Evolutionary conservation across 139 green algal species (phyloP).

Genomic region (Volvox africanus): DNA sequence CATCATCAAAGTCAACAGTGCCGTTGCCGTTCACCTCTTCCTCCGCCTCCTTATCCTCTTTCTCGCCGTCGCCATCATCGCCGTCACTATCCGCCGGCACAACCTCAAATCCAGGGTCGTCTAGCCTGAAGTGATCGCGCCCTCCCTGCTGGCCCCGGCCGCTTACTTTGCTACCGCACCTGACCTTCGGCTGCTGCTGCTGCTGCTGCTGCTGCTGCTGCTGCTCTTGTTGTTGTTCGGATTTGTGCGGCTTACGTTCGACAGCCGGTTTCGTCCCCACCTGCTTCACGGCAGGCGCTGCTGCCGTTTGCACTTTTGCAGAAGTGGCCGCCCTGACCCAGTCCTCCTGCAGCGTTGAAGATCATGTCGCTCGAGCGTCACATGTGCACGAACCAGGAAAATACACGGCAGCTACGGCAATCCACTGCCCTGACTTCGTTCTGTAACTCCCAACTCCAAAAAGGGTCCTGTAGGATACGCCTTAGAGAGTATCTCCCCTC

Average conservation of each 20-base stretch:
- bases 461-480: too few relatives aligned
- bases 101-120: conserved; percentile 34
- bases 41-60: not conserved
- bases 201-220: conserved; percentile 5
- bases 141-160: not conserved
- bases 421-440: too few relatives aligned
- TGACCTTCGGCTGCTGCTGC: not conserved
- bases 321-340: too few relatives aligned
- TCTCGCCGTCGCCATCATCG: not conserved
- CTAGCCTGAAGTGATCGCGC: not conserved
- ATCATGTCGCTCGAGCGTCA: too few relatives aligned
- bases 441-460: too few relatives aligned
- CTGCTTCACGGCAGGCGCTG: too few relatives aligned
- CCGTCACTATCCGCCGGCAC: conserved; percentile 1
- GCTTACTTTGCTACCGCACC: not conserved
- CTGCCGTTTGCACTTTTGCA: too few relatives aligned
- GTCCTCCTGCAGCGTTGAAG: too few relatives aligned
- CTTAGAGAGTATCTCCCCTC: too few relatives aligned
- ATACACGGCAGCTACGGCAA: too few relatives aligned
- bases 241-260: not conserved
- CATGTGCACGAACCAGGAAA: too few relatives aligned
- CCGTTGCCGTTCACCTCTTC: not conserved
- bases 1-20: not conserved
- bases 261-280: not conserved
- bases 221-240: too few relatives aligned